A percentile compares a stretch with the other conserved stretches of the same genome.
phyloP scores from a whole-genome alignment of 768 basidiomycete species.

The Termitomyces sp. region DNA sequence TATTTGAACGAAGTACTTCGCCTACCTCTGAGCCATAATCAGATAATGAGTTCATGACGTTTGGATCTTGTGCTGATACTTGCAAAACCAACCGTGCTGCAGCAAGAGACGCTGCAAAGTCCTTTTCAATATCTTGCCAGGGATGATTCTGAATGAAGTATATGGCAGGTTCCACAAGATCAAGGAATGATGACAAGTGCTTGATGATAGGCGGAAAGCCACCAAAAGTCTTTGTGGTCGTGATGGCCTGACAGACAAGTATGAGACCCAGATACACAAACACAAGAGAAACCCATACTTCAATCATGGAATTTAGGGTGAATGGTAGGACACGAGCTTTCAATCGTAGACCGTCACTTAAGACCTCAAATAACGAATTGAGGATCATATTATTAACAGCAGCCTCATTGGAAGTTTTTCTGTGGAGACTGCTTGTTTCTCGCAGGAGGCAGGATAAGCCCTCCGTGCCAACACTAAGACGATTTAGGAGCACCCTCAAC shows the following conservation, averaged over 20 bases:
- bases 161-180: constrained; percentile 47
- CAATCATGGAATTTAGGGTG: constrained; percentile 48
- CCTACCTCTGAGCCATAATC: constrained; percentile 34
- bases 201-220: constrained; percentile 25
- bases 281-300: constrained; percentile 34
- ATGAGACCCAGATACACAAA: not conserved
- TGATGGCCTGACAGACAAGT: constrained; percentile 18
- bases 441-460: constrained; percentile 46
- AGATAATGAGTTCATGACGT: constrained; percentile 34
- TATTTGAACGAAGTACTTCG: not conserved
- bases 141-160: constrained; percentile 49
- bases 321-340: constrained; percentile 46
- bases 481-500: constrained; percentile 49
- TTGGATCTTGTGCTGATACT: constrained; percentile 40
- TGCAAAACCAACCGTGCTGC: constrained; percentile 52
- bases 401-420: constrained; percentile 28
- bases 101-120: constrained; percentile 49
- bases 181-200: constrained; percentile 31
- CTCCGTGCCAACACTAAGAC: constrained; percentile 41
- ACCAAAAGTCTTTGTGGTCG: constrained; percentile 23
- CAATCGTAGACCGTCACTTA: constrained; percentile 49
- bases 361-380: constrained; percentile 44
- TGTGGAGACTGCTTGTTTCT: constrained; percentile 40
- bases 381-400: constrained; percentile 31
- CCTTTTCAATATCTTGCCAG: constrained; percentile 45